A percentile compares a stretch with the other conserved stretches of the same genome.
Evolutionary conservation across 768 basidiomycete species (phyloP).

Genomic region (Rhizopogon vulgaris): DNA sequence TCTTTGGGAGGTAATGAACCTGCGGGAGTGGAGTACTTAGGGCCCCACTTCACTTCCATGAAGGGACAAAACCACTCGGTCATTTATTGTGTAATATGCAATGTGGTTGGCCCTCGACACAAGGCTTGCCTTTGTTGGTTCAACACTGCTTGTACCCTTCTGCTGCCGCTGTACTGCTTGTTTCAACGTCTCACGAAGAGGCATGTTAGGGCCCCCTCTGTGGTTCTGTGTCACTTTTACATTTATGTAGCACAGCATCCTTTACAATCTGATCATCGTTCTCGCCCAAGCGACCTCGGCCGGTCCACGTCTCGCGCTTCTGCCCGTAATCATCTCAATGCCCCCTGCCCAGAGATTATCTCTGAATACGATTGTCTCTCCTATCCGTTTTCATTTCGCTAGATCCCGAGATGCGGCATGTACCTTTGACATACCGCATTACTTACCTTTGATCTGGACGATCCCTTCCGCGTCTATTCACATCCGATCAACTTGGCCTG

Average conservation of each 20-base stretch:
- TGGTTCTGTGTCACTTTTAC: too few species aligned
- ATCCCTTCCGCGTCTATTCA: not conserved
- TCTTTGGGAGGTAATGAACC: not conserved
- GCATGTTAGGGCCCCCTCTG: not conserved
- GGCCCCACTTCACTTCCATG: not conserved
- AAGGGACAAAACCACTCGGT: not conserved
- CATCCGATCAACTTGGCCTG: not conserved
- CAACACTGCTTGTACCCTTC: not conserved
- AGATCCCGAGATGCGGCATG: not conserved
- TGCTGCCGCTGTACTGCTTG: too few species aligned
- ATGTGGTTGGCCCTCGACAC: not conserved
- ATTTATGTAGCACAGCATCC: not conserved
- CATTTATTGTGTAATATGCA: not conserved
- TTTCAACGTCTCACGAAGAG: not conserved
- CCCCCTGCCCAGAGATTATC: constrained; percentile 2
- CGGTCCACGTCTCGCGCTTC: not conserved
- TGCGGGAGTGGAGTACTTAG: not conserved
- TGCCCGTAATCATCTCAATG: not conserved
- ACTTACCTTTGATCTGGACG: not conserved
- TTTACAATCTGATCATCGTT: not conserved
- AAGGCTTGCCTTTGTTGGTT: not conserved
- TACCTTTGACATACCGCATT: not conserved
- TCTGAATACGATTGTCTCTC: not conserved
- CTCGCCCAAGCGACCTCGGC: not conserved
- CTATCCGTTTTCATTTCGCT: constrained; percentile 1